Base-by-base conservation (phyloP, 306 rosid genomes). In the Luffa acutangula region DNA sequence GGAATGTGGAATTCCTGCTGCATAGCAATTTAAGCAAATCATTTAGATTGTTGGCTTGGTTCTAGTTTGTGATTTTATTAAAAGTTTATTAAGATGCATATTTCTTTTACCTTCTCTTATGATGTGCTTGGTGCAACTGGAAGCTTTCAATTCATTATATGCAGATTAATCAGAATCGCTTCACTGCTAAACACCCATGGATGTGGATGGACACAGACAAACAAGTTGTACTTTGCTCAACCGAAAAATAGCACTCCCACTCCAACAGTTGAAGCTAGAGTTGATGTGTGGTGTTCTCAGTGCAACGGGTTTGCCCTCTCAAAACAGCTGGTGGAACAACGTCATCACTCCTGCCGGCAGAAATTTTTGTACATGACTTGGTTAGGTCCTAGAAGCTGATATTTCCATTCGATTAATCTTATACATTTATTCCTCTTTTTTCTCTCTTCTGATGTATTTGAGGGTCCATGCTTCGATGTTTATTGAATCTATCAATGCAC, bases 71-170 rank as follows among this genome's bases (percentile, higher is more conserved):
- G 48, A 75, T 52, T 75, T 53, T 52, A 18, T 36, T 17, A 5
- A 17, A 52, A 36, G 34, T n/a, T 75, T 34, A 84, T 78, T 83
- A 48, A 74, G 81, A 82, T 81, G 66, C 76, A 56, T 65, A 52
- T 53, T 67, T 10, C 15, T 79, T 62, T 86, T 78, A 42, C 79
- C 49, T 43, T 63, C 63, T 78, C 31, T 52, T 57, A 9, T 43
- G 64, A 80, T 60, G 54, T 62, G 77, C 53, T 70, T 62, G 65
- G 80, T 76, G 80, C 84, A 46, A 41, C 54, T 69, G 76, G 84
- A 76, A 78, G 58, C 71, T 72, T 77, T 49, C 78, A 80, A 53
- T 67, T 54, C 62, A 72, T 6, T 21, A 77, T 77, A 76, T 79
- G 83, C 81, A 36, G 78, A 67, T 67, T 63, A n/a, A 42, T 77